Percentiles rank a stretch among this genome's conserved stretches.
These are phyloP conservation scores for Guyanaporus albipodus DNA, from an alignment of 768 basidiomycete genomes.

Conservation along the genomic window DNA sequence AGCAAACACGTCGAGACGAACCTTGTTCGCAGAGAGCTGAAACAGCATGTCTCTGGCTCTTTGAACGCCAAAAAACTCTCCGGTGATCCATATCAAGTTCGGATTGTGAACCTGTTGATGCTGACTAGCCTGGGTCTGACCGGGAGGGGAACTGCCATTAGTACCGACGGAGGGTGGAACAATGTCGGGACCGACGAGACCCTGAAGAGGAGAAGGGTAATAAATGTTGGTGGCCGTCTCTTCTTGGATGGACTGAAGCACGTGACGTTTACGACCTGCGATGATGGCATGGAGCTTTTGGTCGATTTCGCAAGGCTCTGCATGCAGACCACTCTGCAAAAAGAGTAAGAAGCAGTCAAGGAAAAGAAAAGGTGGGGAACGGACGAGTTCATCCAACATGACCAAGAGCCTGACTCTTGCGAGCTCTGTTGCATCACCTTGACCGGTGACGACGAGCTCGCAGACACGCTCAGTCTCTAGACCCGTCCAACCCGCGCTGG, in stretches of 20 bases:
- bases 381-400: conserved; percentile 90
- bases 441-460: conserved; percentile 87
- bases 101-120: conserved; percentile 47
- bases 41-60: conserved; percentile 93
- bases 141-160: conserved; percentile 33
- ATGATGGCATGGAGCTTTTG: conserved; percentile 91
- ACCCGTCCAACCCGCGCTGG: conserved; percentile 78
- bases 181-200: conserved; percentile 70
- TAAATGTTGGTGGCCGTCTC: conserved; percentile 98
- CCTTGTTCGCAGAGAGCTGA: conserved; percentile 84
- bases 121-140: conserved; percentile 18
- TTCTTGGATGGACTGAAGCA: conserved; percentile 90
- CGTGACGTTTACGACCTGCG: conserved; percentile 81
- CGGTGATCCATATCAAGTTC: conserved; percentile 93
- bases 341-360: background rate
- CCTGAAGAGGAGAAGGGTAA: conserved; percentile 85
- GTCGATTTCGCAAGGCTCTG: conserved; percentile 91
- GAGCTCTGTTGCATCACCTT: conserved; percentile 84
- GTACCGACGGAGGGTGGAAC: conserved; percentile 35
- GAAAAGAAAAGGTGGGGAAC: conserved; percentile 30
- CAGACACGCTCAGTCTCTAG: conserved; percentile 93
- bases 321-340: conserved; percentile 79
- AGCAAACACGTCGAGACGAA: conserved; percentile 23
- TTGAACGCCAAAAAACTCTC: conserved; percentile 95
- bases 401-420: conserved; percentile 89